These are phyloP conservation scores for Spathaspora passalidarum DNA, from an alignment of 805 yeast genomes.

Conservation along the genomic window DNA sequence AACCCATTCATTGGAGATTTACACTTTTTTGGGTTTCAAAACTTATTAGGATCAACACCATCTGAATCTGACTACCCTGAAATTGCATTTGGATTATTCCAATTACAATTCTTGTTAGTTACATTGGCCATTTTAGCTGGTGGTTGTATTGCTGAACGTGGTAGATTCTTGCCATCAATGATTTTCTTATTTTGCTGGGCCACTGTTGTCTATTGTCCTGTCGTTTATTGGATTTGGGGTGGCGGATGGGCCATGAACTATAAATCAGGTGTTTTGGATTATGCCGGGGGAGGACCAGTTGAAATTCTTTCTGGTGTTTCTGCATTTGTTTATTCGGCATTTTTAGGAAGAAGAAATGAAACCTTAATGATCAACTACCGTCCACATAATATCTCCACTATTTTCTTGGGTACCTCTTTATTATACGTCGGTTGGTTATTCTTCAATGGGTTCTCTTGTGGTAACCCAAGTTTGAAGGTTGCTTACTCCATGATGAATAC, in stretches of 20 bases:
- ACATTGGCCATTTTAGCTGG: conserved; percentile 91
- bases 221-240: conserved; percentile 96
- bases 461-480: conserved; percentile 78
- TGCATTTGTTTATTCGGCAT: conserved; percentile 82
- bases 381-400: conserved; percentile 92
- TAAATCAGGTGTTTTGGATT: conserved; percentile 89
- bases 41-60: conserved; percentile 51
- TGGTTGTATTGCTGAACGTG: conserved; percentile 84
- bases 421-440: conserved; percentile 97
- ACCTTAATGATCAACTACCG: conserved; percentile 82
- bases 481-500: conserved; percentile 91
- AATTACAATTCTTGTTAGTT: conserved; percentile 89
- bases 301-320: conserved; percentile 90
- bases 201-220: conserved; percentile 88
- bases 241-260: conserved; percentile 83
- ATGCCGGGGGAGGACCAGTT: conserved; percentile 98
- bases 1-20: conserved; percentile 88
- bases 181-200: conserved; percentile 84
- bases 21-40: conserved; percentile 75
- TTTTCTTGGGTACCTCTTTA: conserved; percentile 81
- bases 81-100: conserved; percentile 80
- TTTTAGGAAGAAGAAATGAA: conserved; percentile 72
- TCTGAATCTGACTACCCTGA: conserved; percentile 64
- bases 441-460: conserved; percentile 88
- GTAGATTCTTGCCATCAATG: conserved; percentile 80